Evolutionary conservation across 1,284 basidiomycete species (phyloP).

Genomic region (Irpex sp.): DNA sequence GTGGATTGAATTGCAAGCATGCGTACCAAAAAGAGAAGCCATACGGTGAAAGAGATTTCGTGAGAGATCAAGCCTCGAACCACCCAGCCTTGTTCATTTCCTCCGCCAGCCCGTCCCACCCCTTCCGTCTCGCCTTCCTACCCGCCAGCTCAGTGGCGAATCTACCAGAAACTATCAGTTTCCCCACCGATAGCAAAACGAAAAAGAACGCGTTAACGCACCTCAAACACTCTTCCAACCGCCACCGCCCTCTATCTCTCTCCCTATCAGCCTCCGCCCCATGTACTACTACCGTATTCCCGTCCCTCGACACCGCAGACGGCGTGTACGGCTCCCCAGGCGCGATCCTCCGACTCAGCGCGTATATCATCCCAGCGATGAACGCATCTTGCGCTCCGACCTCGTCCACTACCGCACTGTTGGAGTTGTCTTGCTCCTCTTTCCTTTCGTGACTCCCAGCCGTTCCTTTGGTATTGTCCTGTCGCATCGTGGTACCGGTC

Average conservation of each 20-base stretch:
- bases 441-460: no score
- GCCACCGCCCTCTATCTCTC: constrained; percentile 54
- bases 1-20: background rate
- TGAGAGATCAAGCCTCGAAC: constrained; percentile 39
- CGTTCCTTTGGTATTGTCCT: no score
- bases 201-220: constrained; percentile 24
- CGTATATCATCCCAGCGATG: constrained; percentile 77
- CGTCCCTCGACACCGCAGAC: constrained; percentile 37
- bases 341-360: constrained; percentile 58
- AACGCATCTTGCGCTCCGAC: constrained; percentile 76
- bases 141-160: constrained; percentile 78
- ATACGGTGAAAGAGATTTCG: no score
- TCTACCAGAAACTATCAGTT: constrained; percentile 29
- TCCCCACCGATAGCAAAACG: background rate
- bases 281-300: constrained; percentile 10
- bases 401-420: constrained; percentile 47
- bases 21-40: no score
- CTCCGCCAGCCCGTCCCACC: constrained; percentile 65
- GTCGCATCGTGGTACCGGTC: no score
- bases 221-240: constrained; percentile 74
- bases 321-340: constrained; percentile 73
- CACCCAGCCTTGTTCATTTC: constrained; percentile 71
- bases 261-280: constrained; percentile 28
- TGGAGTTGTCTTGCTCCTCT: background rate
- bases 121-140: constrained; percentile 54